Evolutionary conservation across 2,329 filamentous ascomycete species (phyloP).

Genomic region (Thelonectria discophora): DNA sequence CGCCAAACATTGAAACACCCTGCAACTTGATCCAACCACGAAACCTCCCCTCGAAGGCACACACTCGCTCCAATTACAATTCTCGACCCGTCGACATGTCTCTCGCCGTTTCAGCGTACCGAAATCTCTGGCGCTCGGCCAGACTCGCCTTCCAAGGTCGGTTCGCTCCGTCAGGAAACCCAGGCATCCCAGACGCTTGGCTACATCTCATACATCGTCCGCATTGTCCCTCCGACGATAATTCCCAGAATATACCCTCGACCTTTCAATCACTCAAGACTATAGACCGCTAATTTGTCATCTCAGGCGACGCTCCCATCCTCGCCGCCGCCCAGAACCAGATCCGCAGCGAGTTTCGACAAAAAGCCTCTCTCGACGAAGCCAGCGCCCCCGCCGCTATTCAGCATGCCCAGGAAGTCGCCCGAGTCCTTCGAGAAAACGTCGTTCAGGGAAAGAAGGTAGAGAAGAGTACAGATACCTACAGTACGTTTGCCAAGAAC

Average conservation of each 20-base stretch:
- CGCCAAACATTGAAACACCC: neutral
- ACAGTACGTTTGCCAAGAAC: conserved; percentile 60
- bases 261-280: neutral
- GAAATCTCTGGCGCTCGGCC: conserved; percentile 81
- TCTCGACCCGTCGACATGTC: conserved; percentile 26
- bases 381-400: conserved; percentile 70
- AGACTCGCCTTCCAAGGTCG: conserved; percentile 85
- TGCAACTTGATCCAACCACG: neutral
- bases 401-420: conserved; percentile 82
- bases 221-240: neutral
- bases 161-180: conserved; percentile 10
- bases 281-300: conserved; percentile 5
- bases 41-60: neutral
- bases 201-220: neutral
- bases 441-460: conserved; percentile 80
- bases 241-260: neutral
- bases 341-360: conserved; percentile 78
- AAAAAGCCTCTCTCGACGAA: conserved; percentile 67
- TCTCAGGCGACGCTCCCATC: conserved; percentile 72
- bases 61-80: neutral
- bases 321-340: conserved; percentile 75
- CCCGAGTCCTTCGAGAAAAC: conserved; percentile 81
- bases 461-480: conserved; percentile 57
- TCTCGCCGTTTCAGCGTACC: conserved; percentile 81
- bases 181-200: neutral